Evolutionary conservation across 164 flowering plant genomes (phyloP), one percentile per base, ranked within the genome.

Genomic region (Vitis cinerea): DNA sequence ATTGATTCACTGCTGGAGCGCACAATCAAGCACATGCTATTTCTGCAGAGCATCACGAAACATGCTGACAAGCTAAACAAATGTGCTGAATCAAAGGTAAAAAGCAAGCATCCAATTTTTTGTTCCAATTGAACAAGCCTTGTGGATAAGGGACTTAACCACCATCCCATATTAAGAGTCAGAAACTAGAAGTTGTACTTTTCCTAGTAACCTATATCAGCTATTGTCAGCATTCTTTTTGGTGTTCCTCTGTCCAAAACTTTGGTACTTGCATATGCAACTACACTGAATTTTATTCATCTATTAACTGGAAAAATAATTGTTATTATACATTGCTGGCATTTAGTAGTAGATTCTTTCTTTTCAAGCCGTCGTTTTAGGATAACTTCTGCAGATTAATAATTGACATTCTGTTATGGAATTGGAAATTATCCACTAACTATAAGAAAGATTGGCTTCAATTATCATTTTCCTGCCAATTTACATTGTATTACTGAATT

Each of bases 1-100:
- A 92, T 92, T 71, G 94, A 90, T 81, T 81, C 93, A n/a, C 81
- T 92, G 77, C 81, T 92, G 79, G 97, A 87, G 70, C 88, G 88
- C 54, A 86, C 93, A 14, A 83, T 92, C 83, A 88, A 92, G 82
- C 97, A 92, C 72, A 88, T 88, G 90, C 79, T 86, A 57, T 92
- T 86, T 77, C 71, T 92, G 66, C 92, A 92, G 74, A 78, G 83
- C 74, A 75, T 87, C 67, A 83, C 89, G 23, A 85, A 84, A 76
- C 86, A 87, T 83, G 87, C 90, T 51, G 91, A 88, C 72, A 87
- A 87, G 76, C 78, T 90, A 65, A 82, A 66, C 60, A 81, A 80
- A 71, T 83, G 84, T 67, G 80, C 85, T 23, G 83, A 78, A 62
- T 73, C 83, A 15, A 86, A 82, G 87, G 92, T 89, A 79, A 72